phyloP scores from a whole-genome alignment of 805 yeast genomes.

The Candida tibetensis region DNA sequence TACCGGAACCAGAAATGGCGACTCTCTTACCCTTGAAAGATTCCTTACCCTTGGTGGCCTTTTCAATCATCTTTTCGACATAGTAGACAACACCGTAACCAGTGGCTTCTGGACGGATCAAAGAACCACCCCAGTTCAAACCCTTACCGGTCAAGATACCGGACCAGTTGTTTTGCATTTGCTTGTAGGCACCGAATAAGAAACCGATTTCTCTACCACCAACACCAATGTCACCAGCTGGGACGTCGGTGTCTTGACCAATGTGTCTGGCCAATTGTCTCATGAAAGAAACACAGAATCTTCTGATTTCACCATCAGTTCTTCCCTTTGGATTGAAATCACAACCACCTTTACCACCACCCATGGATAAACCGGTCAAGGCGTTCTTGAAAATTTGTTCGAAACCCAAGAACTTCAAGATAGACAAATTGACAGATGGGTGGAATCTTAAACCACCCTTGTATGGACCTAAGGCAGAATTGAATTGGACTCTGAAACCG shows the following conservation, averaged over 20 bases:
- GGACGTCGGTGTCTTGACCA: constrained; percentile 96
- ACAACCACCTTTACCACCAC: constrained; percentile 99
- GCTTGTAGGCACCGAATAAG: constrained; percentile 96
- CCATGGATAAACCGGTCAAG: constrained; percentile 93
- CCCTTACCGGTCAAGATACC: constrained; percentile 99
- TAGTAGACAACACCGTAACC: constrained; percentile 97
- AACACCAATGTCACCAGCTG: constrained; percentile 99
- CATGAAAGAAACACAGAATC: constrained; percentile 96
- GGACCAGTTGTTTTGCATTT: constrained; percentile 85
- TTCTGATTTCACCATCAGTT: constrained; percentile 90
- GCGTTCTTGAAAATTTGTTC: constrained; percentile 99
- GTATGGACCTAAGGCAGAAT: constrained; percentile 98
- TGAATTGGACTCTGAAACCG: constrained; percentile 98
- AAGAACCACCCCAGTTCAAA: constrained; percentile 97
- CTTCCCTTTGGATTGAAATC: constrained; percentile 97
- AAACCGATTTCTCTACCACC: constrained; percentile 95
- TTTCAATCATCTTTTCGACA: constrained; percentile 96
- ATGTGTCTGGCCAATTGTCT: constrained; percentile 92
- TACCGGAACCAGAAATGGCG: constrained; percentile 97
- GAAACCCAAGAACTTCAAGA: constrained; percentile 93
- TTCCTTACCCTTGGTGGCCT: constrained; percentile 87
- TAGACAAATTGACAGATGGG: constrained; percentile 93
- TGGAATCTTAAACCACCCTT: constrained; percentile 99
- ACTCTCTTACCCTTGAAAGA: constrained; percentile 90
- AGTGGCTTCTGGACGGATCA: constrained; percentile 98